These are phyloP conservation scores for Kalmusia sp. DNA, from an alignment of 2,329 filamentous ascomycete species.

Conservation along the genomic window DNA sequence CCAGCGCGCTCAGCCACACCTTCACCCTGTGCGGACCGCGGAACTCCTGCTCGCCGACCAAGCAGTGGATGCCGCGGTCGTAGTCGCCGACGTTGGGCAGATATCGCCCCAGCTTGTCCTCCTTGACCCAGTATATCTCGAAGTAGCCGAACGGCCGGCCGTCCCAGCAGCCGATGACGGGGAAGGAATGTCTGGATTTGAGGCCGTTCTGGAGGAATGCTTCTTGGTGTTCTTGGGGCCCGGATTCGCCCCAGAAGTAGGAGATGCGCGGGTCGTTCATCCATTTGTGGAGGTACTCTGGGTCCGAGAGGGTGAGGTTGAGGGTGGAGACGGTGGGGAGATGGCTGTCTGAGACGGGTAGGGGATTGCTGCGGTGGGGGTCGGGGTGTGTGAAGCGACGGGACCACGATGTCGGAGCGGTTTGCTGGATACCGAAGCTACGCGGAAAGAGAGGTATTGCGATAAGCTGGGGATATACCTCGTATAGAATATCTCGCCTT, in stretches of 20 bases:
- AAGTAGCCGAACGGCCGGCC: slow-evolving; percentile 96
- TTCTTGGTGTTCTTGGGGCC: slow-evolving; percentile 63
- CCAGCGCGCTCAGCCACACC: slow-evolving; percentile 81
- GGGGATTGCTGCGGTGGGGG: slow-evolving; percentile 41
- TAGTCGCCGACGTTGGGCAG: slow-evolving; percentile 75
- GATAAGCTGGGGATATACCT: slow-evolving; percentile 82
- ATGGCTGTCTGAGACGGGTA: slow-evolving; percentile 58
- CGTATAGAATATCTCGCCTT: slow-evolving; percentile 90
- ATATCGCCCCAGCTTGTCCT: slow-evolving; percentile 78
- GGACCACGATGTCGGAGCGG: slow-evolving; percentile 72
- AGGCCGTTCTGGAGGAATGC: slow-evolving; percentile 73
- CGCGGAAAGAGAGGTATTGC: slow-evolving; percentile 88
- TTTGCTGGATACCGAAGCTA: slow-evolving; percentile 73
- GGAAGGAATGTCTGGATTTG: slow-evolving; percentile 78
- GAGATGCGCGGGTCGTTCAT: slow-evolving; percentile 85
- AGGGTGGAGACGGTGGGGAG: slow-evolving; percentile 40
- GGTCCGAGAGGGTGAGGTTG: slow-evolving; percentile 57
- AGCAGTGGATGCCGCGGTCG: slow-evolving; percentile 85
- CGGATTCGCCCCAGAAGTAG: slow-evolving; percentile 81
- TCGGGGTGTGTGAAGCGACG: slow-evolving; percentile 27
- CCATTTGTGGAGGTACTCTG: slow-evolving; percentile 81
- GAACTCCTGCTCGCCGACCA: slow-evolving; percentile 93
- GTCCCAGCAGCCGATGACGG: slow-evolving; percentile 92
- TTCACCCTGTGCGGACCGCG: slow-evolving; percentile 78
- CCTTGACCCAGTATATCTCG: slow-evolving; percentile 98